phyloP scores from a whole-genome alignment of 345 rosid genomes.

The Noccaea caerulescens region DNA sequence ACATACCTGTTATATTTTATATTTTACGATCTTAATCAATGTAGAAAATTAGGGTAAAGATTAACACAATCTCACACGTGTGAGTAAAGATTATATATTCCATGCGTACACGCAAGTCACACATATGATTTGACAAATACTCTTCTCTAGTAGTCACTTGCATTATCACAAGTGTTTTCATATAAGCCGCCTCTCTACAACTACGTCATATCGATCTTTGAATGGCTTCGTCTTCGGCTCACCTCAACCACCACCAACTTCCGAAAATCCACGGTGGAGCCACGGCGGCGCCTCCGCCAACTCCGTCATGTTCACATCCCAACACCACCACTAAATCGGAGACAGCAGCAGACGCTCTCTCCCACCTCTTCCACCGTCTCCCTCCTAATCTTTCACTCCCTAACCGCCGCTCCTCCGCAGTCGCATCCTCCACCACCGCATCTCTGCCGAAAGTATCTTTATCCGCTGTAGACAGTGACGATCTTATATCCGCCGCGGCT shows the following conservation, averaged over 20 bases:
- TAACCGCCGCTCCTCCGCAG: slow-evolving; percentile 45
- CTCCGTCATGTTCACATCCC: slow-evolving; percentile 58
- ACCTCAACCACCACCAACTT: slow-evolving; percentile 50
- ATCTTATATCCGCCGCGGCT: slow-evolving; percentile 50
- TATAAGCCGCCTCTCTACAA: neutral
- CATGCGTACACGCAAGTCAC: slow-evolving; percentile 35
- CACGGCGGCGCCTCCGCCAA: slow-evolving; percentile 85
- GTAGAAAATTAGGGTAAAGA: slow-evolving; percentile 16
- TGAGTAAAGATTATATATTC: slow-evolving; percentile 31
- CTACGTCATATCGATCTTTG: neutral
- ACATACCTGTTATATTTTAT: neutral
- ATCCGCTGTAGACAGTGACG: slow-evolving; percentile 28
- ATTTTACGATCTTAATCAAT: neutral
- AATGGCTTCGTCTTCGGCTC: slow-evolving; percentile 54
- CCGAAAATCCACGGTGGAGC: slow-evolving; percentile 51
- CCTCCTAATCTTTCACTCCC: slow-evolving; percentile 78
- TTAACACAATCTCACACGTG: slow-evolving; percentile 24
- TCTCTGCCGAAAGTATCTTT: slow-evolving; percentile 52
- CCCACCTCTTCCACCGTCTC: slow-evolving; percentile 73
- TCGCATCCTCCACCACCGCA: slow-evolving; percentile 33
- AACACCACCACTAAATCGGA: slow-evolving; percentile 48
- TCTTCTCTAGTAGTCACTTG: neutral
- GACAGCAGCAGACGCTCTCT: slow-evolving; percentile 59
- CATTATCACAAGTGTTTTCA: neutral
- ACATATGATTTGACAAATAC: slow-evolving; percentile 30